Evolutionary conservation across 176 grass and related monocot species (phyloP).

Genomic region (Cymbopogon citratus): DNA sequence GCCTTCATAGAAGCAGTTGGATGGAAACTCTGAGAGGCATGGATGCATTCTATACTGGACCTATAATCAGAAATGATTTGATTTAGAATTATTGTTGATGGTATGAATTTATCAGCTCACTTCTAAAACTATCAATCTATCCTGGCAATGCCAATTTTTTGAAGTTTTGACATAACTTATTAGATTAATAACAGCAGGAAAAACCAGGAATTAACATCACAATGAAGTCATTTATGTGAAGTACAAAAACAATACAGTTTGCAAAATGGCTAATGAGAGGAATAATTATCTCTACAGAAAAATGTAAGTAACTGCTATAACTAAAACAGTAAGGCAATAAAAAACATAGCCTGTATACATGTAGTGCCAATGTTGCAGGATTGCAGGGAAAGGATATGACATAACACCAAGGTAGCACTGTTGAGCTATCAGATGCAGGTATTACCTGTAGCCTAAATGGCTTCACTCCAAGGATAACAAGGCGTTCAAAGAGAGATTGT

Average conservation of each 20-base stretch:
- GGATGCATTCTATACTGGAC: conserved; percentile 99
- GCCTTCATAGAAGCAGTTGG: conserved; percentile 99
- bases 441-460: conserved; percentile 97
- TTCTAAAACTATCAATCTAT: not conserved
- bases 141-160: not conserved
- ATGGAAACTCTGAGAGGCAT: conserved; percentile 94
- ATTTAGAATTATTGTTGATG: not conserved
- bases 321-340: not conserved
- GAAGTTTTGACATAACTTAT: not conserved
- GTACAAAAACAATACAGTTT: not conserved
- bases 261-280: not conserved
- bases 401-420: not conserved
- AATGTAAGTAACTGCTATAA: not conserved
- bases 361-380: not conserved
- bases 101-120: not conserved
- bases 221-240: not conserved
- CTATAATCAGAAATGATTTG: conserved; percentile 37
- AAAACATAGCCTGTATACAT: not conserved
- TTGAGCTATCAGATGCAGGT: not conserved
- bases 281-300: not conserved
- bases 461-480: conserved; percentile 94
- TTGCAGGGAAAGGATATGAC: not conserved
- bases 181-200: not conserved
- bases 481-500: conserved; percentile 93
- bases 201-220: not conserved